Evolutionary conservation across 805 yeast species (phyloP).

Genomic region (Soucietia sequanensis): DNA sequence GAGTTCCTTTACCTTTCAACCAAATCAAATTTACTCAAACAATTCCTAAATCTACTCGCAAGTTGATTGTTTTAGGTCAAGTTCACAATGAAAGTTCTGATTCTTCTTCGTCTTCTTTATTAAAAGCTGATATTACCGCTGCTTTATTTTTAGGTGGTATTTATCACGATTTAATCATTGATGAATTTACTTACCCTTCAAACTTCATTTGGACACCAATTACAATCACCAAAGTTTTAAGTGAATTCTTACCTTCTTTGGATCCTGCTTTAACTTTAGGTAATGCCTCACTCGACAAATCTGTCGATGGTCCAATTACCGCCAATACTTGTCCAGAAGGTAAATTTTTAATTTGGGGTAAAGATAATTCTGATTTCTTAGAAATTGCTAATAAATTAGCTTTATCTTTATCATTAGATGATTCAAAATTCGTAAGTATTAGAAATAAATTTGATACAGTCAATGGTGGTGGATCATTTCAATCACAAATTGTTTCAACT

Average conservation of each 20-base stretch:
- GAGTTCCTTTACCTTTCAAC: constrained; percentile 82
- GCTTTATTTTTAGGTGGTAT: constrained; percentile 56
- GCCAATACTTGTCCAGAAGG: constrained; percentile 45
- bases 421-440: constrained; percentile 48
- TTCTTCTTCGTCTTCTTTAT: constrained; percentile 39
- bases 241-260: constrained; percentile 36
- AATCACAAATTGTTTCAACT: constrained; percentile 55
- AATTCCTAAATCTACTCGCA: constrained; percentile 58
- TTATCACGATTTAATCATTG: constrained; percentile 37
- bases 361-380: constrained; percentile 57
- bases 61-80: constrained; percentile 70
- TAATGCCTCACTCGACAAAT: constrained; percentile 14
- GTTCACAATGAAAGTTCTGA: constrained; percentile 14
- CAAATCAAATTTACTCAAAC: constrained; percentile 54
- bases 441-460: constrained; percentile 72
- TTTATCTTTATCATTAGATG: constrained; percentile 65
- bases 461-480: constrained; percentile 71
- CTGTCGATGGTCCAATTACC: constrained; percentile 21
- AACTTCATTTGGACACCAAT: constrained; percentile 56
- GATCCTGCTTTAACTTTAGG: constrained; percentile 26
- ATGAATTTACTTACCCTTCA: constrained; percentile 53
- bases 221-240: constrained; percentile 49
- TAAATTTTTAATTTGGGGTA: constrained; percentile 60
- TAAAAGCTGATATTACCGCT: constrained; percentile 73
- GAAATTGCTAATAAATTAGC: constrained; percentile 64